phyloP scores from a whole-genome alignment of 805 yeast species.

The Myxozyma neotropica region DNA sequence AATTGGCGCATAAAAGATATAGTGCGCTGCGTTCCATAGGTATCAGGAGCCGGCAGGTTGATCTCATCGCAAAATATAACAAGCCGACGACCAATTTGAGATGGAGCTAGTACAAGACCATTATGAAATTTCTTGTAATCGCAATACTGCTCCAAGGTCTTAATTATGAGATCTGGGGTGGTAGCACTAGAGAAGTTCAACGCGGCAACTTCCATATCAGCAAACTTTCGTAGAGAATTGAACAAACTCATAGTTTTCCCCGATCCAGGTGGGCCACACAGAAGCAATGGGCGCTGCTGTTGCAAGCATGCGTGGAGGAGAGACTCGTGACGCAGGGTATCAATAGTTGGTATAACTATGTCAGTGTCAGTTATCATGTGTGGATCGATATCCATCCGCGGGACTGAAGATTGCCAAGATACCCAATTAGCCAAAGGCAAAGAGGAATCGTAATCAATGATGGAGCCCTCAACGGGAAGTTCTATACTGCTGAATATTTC shows the following conservation, averaged over 20 bases:
- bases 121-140: conserved; percentile 54
- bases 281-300: conserved; percentile 61
- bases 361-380: conserved; percentile 63
- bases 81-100: conserved; percentile 63
- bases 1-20: conserved; percentile 74
- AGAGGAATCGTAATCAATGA: conserved; percentile 51
- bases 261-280: conserved; percentile 97
- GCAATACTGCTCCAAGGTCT: conserved; percentile 73
- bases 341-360: conserved; percentile 74
- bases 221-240: conserved; percentile 61
- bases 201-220: conserved; percentile 61
- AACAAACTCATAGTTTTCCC: conserved; percentile 93
- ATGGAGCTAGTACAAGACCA: conserved; percentile 63
- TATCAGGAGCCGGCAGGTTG: conserved; percentile 74
- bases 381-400: conserved; percentile 53
- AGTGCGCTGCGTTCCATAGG: conserved; percentile 71
- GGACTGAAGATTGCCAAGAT: conserved; percentile 48
- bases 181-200: conserved; percentile 85
- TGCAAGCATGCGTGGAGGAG: conserved; percentile 59
- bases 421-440: conserved; percentile 54
- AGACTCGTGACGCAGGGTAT: conserved; percentile 68
- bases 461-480: conserved; percentile 30
- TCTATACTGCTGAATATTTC: conserved; percentile 34
- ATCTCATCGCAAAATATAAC: conserved; percentile 91
- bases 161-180: conserved; percentile 59